Conservation (phyloP, 2,329 filamentous ascomycete genomes). For the Aspergillus nomiae region DNA sequence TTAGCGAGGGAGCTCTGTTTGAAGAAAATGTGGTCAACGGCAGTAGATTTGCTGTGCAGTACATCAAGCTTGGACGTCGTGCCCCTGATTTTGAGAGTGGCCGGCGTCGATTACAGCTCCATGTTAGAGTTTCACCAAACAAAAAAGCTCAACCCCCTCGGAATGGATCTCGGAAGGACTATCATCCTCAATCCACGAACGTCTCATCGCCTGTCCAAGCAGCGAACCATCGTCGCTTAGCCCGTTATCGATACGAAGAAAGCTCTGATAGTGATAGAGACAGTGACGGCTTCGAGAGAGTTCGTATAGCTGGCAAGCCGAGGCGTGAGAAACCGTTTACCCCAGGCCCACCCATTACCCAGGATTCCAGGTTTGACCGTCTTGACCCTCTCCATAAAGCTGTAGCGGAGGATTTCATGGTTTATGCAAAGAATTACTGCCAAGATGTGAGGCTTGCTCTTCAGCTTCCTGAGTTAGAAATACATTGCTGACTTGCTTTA, state of each 20-base stretch:
- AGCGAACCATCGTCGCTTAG: slow-evolving; percentile 40
- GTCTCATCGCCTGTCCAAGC: slow-evolving; percentile 65
- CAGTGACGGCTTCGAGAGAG: slow-evolving; percentile 47
- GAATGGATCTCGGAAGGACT: slow-evolving; percentile 39
- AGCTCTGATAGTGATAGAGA: slow-evolving; percentile 39
- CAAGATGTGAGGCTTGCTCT: slow-evolving; percentile 39
- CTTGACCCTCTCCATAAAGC: slow-evolving; percentile 47
- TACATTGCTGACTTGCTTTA: slow-evolving; percentile 12
- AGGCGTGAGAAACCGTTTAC: slow-evolving; percentile 26
- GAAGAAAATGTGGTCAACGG: slow-evolving; percentile 70
- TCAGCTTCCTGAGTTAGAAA: background rate
- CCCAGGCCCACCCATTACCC: slow-evolving; percentile 50
- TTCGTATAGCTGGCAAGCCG: slow-evolving; percentile 39
- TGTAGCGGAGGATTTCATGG: slow-evolving; percentile 52
- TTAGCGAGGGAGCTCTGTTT: slow-evolving; percentile 70
- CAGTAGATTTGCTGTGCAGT: slow-evolving; percentile 71
- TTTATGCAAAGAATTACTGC: slow-evolving; percentile 46
- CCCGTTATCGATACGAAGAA: slow-evolving; percentile 28
- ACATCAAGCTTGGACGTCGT: slow-evolving; percentile 53
- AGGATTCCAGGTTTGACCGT: slow-evolving; percentile 43
- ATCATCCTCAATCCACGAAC: slow-evolving; percentile 65
- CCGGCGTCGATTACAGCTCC: slow-evolving; percentile 51
- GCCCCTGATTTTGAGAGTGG: slow-evolving; percentile 50
- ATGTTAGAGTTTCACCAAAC: slow-evolving; percentile 55
- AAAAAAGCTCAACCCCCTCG: slow-evolving; percentile 34